Evolutionary conservation across 495 filamentous ascomycete species (phyloP).

Genomic region (Oleoguttula mirabilis): DNA sequence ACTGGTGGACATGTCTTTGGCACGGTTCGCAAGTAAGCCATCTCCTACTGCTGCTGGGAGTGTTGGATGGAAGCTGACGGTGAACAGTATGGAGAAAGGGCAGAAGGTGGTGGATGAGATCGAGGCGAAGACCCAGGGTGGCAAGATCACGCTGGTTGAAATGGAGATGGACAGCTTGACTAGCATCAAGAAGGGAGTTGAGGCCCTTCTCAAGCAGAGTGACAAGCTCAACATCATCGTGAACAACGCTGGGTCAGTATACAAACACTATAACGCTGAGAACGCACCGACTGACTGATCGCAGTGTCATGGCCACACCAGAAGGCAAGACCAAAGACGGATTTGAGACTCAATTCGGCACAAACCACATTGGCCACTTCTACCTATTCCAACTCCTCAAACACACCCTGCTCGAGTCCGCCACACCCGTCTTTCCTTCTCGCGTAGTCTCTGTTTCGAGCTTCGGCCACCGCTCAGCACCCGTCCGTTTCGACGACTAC

Average conservation of each 20-base stretch:
- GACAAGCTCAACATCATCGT: constrained; percentile 25
- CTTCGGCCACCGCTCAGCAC: constrained; percentile 27
- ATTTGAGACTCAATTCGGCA: constrained; percentile 39
- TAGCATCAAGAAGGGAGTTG: constrained; percentile 18
- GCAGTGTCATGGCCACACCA: constrained; percentile 34
- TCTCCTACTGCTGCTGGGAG: neutral
- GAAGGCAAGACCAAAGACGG: constrained; percentile 34
- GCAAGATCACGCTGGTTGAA: constrained; percentile 26
- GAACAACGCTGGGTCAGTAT: constrained; percentile 22
- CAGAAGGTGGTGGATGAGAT: constrained; percentile 11
- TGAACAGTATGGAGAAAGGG: constrained; percentile 25
- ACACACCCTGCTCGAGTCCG: constrained; percentile 30
- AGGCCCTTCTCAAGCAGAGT: constrained; percentile 14
- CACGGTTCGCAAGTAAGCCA: constrained; percentile 6
- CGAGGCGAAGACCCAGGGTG: constrained; percentile 13
- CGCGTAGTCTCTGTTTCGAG: constrained; percentile 35
- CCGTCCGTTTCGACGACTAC: constrained; percentile 26
- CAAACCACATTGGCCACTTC: constrained; percentile 43
- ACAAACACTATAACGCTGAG: too few relatives aligned
- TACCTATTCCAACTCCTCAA: constrained; percentile 42
- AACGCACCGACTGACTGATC: neutral
- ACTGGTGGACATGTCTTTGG: constrained; percentile 39
- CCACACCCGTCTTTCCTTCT: constrained; percentile 32
- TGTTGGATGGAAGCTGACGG: neutral
- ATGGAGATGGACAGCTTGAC: constrained; percentile 25